Conservation (phyloP, 495 filamentous ascomycete species). For the Penicillium simplicissimum region DNA sequence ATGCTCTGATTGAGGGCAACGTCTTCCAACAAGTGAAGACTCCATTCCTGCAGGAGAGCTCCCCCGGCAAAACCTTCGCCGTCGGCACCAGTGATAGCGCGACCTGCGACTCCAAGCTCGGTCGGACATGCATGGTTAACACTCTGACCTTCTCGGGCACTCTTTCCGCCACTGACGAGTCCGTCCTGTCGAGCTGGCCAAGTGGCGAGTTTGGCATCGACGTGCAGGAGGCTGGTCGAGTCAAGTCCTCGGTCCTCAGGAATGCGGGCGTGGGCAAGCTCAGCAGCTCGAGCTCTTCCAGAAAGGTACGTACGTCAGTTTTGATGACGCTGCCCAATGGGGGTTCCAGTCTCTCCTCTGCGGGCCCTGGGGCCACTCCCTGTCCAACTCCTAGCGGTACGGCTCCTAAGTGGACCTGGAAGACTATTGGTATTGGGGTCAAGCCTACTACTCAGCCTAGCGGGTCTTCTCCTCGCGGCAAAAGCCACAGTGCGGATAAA, state of each 20-base stretch:
- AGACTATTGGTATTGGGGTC: slow-evolving; percentile 14
- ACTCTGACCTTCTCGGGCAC: slow-evolving; percentile 24
- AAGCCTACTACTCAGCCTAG: slow-evolving; percentile 14
- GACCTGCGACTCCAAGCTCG: slow-evolving; percentile 28
- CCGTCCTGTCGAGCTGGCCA: slow-evolving; percentile 28
- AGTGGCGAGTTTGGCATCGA: slow-evolving; percentile 23
- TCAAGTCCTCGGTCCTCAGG: slow-evolving; percentile 27
- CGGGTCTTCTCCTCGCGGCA: neutral
- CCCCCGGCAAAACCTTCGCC: slow-evolving; percentile 27
- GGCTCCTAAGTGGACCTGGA: slow-evolving; percentile 17
- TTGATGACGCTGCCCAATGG: slow-evolving; percentile 1
- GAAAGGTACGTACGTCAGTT: slow-evolving; percentile 6
- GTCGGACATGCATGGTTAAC: slow-evolving; percentile 33
- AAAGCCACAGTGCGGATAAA: neutral
- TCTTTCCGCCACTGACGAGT: slow-evolving; percentile 25
- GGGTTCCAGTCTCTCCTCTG: slow-evolving; percentile 13
- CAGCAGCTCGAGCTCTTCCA: slow-evolving; percentile 14
- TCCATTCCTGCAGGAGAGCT: slow-evolving; percentile 23
- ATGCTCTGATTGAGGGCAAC: slow-evolving; percentile 34
- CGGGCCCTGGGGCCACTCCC: slow-evolving; percentile 13
- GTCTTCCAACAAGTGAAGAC: slow-evolving; percentile 35
- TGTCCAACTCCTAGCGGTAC: slow-evolving; percentile 8
- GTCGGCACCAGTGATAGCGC: slow-evolving; percentile 21
- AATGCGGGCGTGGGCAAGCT: slow-evolving; percentile 37
- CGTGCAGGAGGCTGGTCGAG: slow-evolving; percentile 23